Conservation (phyloP, 805 yeast species). For the Limtongia smithiae region DNA sequence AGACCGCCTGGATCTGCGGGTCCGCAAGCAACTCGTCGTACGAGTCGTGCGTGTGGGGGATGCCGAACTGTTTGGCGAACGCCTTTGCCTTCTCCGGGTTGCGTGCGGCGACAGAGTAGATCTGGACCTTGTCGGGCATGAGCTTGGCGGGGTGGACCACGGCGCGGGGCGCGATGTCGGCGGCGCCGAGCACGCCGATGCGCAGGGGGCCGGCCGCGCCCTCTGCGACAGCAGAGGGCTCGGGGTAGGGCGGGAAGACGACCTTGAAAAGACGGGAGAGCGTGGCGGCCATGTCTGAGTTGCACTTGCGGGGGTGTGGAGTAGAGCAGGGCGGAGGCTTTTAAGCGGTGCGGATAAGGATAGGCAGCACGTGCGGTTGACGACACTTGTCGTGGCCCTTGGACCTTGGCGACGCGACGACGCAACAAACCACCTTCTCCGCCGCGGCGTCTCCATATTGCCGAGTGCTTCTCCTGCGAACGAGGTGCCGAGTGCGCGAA, state of each 20-base stretch:
- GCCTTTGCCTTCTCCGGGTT: slow-evolving; percentile 11
- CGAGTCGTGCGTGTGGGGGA: slow-evolving; percentile 10
- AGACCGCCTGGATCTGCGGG: slow-evolving; percentile 20
- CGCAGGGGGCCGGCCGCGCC: slow-evolving; percentile 6
- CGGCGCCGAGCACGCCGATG: slow-evolving; percentile 24
- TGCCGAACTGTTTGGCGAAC: slow-evolving; percentile 17
- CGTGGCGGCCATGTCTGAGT: neutral
- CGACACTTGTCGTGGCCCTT: no score
- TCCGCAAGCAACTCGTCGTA: slow-evolving; percentile 21
- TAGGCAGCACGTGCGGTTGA: neutral
- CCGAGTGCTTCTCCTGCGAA: no score
- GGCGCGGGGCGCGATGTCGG: slow-evolving; percentile 23
- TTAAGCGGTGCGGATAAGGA: neutral
- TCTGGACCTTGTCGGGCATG: slow-evolving; percentile 12
- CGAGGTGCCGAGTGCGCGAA: no score
- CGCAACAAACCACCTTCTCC: no score
- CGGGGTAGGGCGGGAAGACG: slow-evolving; percentile 8
- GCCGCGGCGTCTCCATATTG: no score
- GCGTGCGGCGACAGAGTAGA: slow-evolving; percentile 22
- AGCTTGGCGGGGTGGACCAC: slow-evolving; percentile 19
- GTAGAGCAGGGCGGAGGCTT: no score
- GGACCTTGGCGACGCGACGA: no score
- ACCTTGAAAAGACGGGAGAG: slow-evolving; percentile 9
- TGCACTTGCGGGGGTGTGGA: no score
- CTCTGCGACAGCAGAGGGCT: neutral